phyloP scores from a whole-genome alignment of 257 asterid genomes.

The Ophiorrhiza pumila region DNA sequence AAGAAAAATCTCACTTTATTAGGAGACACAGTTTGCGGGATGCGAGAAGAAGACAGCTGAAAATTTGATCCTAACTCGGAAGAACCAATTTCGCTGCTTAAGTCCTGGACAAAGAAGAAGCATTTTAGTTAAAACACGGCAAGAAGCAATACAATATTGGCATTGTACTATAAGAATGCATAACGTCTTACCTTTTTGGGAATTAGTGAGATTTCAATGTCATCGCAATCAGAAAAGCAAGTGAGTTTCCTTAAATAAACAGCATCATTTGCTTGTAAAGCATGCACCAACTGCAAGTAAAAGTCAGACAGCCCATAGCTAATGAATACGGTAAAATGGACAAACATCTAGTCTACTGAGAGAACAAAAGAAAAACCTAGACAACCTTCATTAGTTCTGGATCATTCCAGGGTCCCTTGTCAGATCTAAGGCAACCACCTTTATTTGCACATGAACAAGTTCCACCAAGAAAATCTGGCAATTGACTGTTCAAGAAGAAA shows the following conservation, averaged over 20 bases:
- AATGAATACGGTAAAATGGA: neutral
- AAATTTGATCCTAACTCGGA: conserved; percentile 31
- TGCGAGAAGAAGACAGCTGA: conserved; percentile 31
- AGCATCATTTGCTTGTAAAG: conserved; percentile 55
- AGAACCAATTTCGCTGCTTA: conserved; percentile 29
- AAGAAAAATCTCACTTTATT: conserved; percentile 32
- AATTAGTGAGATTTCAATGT: conserved; percentile 51
- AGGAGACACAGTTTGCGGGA: conserved; percentile 25
- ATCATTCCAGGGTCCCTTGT: conserved; percentile 93
- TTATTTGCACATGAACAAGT: conserved; percentile 74
- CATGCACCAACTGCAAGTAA: conserved; percentile 70
- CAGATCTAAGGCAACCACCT: conserved; percentile 90
- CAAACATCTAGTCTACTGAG: neutral
- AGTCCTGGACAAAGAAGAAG: conserved; percentile 35
- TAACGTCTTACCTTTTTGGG: conserved; percentile 43
- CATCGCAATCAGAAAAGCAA: conserved; percentile 51
- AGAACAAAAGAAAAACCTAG: conserved; percentile 9
- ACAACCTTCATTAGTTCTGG: conserved; percentile 80
- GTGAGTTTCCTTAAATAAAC: conserved; percentile 36
- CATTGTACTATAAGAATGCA: neutral
- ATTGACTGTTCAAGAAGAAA: conserved; percentile 58
- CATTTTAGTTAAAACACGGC: conserved; percentile 3
- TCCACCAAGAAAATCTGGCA: conserved; percentile 98
- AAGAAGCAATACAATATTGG: conserved; percentile 9
- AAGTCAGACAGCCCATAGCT: conserved; percentile 34